Conservation (phyloP, 1,139 yeast species). For the Magnusiomyces tetraspermus region DNA sequence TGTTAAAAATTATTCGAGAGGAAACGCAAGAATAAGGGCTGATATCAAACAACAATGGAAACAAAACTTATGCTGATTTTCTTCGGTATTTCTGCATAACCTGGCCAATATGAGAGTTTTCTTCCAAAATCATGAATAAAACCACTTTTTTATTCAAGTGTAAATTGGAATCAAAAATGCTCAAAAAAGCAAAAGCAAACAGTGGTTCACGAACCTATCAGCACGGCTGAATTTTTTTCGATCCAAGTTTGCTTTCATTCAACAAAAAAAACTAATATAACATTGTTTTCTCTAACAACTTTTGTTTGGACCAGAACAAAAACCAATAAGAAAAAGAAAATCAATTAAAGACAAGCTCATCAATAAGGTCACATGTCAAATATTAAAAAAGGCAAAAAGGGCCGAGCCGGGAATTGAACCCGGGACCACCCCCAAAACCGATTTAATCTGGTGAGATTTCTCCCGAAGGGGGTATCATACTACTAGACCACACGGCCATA, state of each 20-base stretch:
- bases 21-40: neutral
- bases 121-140: too few relatives aligned
- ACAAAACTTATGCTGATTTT: neutral
- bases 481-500: neutral
- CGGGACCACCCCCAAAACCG: neutral
- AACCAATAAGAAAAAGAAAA: neutral
- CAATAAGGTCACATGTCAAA: neutral
- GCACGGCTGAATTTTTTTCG: neutral
- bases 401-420: neutral
- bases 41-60: neutral
- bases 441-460: neutral
- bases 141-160: neutral
- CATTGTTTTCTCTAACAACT: neutral
- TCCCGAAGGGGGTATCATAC: neutral
- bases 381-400: neutral
- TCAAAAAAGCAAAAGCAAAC: neutral
- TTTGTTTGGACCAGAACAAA: neutral
- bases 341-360: neutral
- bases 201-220: neutral
- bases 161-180: neutral
- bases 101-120: too few relatives aligned
- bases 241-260: too few relatives aligned
- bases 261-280: too few relatives aligned
- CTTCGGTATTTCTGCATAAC: too few relatives aligned
- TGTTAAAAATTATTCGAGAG: neutral